Evolutionary conservation across 352 stramenopile species (phyloP).

Genomic region (Pythium myriotylum): DNA sequence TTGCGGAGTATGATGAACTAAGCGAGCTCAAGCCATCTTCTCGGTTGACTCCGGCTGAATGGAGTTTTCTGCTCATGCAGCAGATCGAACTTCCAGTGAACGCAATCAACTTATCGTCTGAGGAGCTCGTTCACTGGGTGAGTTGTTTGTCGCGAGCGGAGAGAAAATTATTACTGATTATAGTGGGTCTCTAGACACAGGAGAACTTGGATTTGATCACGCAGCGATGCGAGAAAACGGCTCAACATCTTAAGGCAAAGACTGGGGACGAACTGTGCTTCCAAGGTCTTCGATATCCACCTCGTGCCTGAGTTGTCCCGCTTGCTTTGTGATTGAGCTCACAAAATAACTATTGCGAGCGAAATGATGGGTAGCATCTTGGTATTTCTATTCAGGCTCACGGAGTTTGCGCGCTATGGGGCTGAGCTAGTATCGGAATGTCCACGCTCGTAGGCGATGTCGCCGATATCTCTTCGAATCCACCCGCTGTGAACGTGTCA

Average conservation of each 20-base stretch:
- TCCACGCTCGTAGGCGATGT: background rate
- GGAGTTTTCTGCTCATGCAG: constrained; percentile 38
- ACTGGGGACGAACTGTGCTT: constrained; percentile 72
- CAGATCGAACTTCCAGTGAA: constrained; percentile 36
- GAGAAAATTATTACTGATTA: background rate
- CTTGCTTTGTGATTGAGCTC: too few species aligned
- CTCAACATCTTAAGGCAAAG: constrained; percentile 41
- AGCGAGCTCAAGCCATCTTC: constrained; percentile 30
- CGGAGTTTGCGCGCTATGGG: background rate
- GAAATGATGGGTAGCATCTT: background rate
- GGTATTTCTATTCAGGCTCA: background rate
- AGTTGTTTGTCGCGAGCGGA: background rate
- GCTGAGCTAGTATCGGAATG: background rate
- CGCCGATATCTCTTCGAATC: background rate
- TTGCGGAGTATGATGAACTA: constrained; percentile 41
- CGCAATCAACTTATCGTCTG: constrained; percentile 4
- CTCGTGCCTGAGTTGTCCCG: constrained; percentile 9
- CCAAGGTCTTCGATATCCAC: constrained; percentile 53
- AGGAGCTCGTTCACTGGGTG: constrained; percentile 52
- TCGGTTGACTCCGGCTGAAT: constrained; percentile 43
- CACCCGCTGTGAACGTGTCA: background rate
- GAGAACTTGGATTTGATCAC: constrained; percentile 47
- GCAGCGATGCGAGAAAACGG: constrained; percentile 40
- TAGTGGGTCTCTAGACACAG: constrained; percentile 31
- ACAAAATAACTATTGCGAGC: too few species aligned